Evolutionary conservation across 257 asterid species (phyloP).

Genomic region (Solanum rostratum): DNA sequence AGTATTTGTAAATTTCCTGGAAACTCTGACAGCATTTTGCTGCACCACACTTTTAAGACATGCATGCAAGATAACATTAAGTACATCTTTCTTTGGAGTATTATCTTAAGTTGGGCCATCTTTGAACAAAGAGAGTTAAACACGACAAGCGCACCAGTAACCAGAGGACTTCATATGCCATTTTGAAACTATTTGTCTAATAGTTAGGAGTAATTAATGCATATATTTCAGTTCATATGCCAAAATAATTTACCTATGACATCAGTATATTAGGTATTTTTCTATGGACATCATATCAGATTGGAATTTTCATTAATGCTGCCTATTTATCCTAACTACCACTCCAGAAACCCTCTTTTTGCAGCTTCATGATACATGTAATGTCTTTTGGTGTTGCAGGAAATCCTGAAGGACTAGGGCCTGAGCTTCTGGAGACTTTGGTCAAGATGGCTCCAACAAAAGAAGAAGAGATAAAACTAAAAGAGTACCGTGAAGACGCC

Average conservation of each 20-base stretch:
- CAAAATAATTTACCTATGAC: not conserved
- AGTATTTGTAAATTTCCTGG: not conserved
- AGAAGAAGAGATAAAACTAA: conserved; percentile 93
- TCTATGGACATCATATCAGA: not conserved
- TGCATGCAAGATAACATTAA: not conserved
- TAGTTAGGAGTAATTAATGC: not conserved
- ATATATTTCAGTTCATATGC: not conserved
- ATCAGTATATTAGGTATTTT: not conserved
- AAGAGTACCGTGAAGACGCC: conserved; percentile 53
- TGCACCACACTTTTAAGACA: not conserved
- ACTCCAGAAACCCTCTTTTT: not conserved
- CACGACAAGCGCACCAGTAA: not conserved
- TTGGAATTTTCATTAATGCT: not conserved
- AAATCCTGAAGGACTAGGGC: conserved; percentile 83
- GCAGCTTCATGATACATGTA: not conserved
- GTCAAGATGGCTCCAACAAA: conserved; percentile 98
- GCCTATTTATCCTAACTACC: not conserved
- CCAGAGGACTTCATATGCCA: not conserved
- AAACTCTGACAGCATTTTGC: not conserved
- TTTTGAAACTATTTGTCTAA: not conserved
- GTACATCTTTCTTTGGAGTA: not conserved
- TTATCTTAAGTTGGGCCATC: not conserved
- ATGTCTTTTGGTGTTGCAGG: conserved; percentile 33
- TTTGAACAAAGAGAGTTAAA: not conserved
- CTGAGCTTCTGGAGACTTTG: conserved; percentile 88